phyloP scores from a whole-genome alignment of 139 green algal genomes.

The Micromonas pusilla region DNA sequence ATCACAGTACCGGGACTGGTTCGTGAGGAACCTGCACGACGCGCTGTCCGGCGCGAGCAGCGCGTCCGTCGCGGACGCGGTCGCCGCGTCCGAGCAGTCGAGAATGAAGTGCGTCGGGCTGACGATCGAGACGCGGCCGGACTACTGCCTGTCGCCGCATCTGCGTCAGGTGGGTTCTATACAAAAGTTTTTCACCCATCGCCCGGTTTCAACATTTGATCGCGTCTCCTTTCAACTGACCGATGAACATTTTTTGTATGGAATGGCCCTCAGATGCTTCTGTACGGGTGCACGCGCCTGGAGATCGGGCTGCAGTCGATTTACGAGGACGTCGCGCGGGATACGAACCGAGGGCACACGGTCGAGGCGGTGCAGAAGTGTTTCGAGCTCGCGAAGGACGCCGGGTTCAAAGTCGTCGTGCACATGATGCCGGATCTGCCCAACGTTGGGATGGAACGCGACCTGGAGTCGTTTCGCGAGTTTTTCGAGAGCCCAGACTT shows the following conservation, averaged over 20 bases:
- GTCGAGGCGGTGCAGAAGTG: constrained; percentile 82
- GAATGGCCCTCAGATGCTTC: constrained; percentile 50
- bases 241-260: too few relatives aligned
- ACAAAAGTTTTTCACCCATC: too few relatives aligned
- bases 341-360: constrained; percentile 92
- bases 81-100: constrained; percentile 62
- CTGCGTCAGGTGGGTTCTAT: too few relatives aligned
- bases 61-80: constrained; percentile 55
- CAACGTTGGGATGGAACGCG: constrained; percentile 92
- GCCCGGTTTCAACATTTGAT: too few relatives aligned
- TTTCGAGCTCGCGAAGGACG: constrained; percentile 88
- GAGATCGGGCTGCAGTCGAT: constrained; percentile 92
- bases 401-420: constrained; percentile 84
- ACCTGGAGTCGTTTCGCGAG: constrained; percentile 82
- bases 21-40: constrained; percentile 91
- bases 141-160: constrained; percentile 40
- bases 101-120: constrained; percentile 86
- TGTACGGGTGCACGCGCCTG: constrained; percentile 76
- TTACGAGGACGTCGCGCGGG: constrained; percentile 91
- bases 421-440: constrained; percentile 99
- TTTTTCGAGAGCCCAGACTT: constrained; percentile 16
- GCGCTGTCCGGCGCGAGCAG: constrained; percentile 74
- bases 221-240: too few relatives aligned
- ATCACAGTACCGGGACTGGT: constrained; percentile 96
- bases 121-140: constrained; percentile 90